Conservation (phyloP, 2,329 filamentous ascomycete species). For the Fusarium sp. region DNA sequence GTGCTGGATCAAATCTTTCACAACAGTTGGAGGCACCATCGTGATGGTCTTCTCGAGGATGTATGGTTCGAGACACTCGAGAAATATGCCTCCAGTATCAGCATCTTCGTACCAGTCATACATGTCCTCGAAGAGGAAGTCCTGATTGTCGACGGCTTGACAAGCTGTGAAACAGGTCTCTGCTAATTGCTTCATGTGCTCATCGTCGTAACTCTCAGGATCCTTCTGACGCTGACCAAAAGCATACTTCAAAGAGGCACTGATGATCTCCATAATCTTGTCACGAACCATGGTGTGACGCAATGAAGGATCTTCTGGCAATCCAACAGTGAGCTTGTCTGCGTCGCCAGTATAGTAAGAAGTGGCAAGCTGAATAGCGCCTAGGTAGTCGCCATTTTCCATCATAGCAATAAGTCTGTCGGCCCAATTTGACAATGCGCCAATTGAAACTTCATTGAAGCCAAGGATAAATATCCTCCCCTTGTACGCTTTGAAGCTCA, state of each 20-base stretch:
- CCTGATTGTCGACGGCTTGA: constrained; percentile 77
- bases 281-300: constrained; percentile 87
- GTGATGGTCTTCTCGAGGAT: constrained; percentile 82
- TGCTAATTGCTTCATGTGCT: constrained; percentile 79
- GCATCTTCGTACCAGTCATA: constrained; percentile 91
- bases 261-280: constrained; percentile 92
- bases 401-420: constrained; percentile 92
- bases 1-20: constrained; percentile 86
- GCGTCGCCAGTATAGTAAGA: constrained; percentile 90
- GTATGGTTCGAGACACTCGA: constrained; percentile 88
- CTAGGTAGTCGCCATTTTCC: constrained; percentile 96
- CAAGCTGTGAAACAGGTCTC: constrained; percentile 87
- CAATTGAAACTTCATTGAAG: constrained; percentile 93
- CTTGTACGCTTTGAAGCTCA: constrained; percentile 97
- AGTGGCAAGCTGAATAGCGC: constrained; percentile 88
- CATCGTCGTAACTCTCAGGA: constrained; percentile 57
- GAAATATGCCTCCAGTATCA: constrained; percentile 77
- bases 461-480: constrained; percentile 91
- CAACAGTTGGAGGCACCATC: constrained; percentile 80
- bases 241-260: constrained; percentile 88
- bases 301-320: constrained; percentile 82
- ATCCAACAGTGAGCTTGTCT: constrained; percentile 93
- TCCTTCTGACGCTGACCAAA: constrained; percentile 74
- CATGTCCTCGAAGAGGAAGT: constrained; percentile 90
- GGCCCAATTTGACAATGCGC: constrained; percentile 95